Evolutionary conservation across 345 rosid genomes (phyloP), one percentile per base, ranked within the genome.

Genomic region (Gossypium bickii): DNA sequence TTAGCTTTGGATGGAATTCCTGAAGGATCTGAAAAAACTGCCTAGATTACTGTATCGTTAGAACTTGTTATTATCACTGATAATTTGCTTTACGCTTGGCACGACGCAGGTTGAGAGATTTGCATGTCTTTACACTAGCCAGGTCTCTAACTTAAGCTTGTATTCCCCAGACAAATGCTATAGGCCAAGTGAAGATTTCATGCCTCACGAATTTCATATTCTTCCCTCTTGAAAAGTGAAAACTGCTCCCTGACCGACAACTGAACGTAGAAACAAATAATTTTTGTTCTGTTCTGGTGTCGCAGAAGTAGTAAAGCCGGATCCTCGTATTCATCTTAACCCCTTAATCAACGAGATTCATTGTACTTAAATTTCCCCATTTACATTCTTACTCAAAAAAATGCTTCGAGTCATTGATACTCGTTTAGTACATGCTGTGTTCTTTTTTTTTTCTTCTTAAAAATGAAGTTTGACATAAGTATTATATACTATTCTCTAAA

Each of bases 91-190:
- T 44, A 47, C 66, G 4, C 67, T 24, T 38, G 4, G 10, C 16
- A 7, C 20, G 24, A 58, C 70, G 67, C 87, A 94, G 99, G 99
- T 95, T 29, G 99, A 95, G 86, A 95, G 99, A 89, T 95, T 93
- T 71, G 99, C 98, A 1, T 95, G 99, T 83, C 94, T 95, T 24
- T 95, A 93, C 79, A 90, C 98, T 1, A 89, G 99, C 82, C 93
- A 91, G 80, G 95, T 95, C 41, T 91, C 98, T 48, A 95, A 95
- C 88, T 73, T 95, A 67, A 83, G 96, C 78, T 81, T 92, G 77
- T 93, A 95, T 80, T 95, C 99, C 0, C 97, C 98, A 0, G 90
- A 95, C 83, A 95, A 91, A 79, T 93, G 93, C 78, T 95, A 95
- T 81, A 84, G 94, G 76, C 99, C 97, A 17, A 83, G 92, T 51